Conservation (phyloP, 495 filamentous ascomycete species). For the Xylaria venustula region DNA sequence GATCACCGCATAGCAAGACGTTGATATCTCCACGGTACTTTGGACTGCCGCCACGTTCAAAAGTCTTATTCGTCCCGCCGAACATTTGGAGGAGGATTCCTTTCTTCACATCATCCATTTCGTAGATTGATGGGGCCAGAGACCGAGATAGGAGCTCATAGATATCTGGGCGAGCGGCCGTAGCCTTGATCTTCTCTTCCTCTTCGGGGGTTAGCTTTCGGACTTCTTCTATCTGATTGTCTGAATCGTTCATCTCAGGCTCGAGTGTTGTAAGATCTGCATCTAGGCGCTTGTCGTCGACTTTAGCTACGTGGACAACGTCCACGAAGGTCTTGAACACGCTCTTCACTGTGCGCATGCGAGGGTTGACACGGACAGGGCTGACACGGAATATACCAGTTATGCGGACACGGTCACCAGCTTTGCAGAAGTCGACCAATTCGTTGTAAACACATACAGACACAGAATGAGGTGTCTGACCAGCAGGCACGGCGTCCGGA, state of each 20-base stretch:
- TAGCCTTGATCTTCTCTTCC: slow-evolving; percentile 81
- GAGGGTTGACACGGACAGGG: slow-evolving; percentile 91
- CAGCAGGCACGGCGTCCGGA: slow-evolving; percentile 88
- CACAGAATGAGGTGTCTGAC: slow-evolving; percentile 97
- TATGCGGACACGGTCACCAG: slow-evolving; percentile 92
- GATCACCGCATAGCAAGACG: slow-evolving; percentile 92
- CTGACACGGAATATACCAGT: slow-evolving; percentile 96
- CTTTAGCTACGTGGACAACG: slow-evolving; percentile 92
- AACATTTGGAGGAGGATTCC: slow-evolving; percentile 95
- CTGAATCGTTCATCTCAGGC: slow-evolving; percentile 72
- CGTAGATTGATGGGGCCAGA: slow-evolving; percentile 90
- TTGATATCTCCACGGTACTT: slow-evolving; percentile 98
- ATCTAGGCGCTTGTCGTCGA: slow-evolving; percentile 89
- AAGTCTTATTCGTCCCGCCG: slow-evolving; percentile 97
- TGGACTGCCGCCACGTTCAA: slow-evolving; percentile 93
- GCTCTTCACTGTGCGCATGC: slow-evolving; percentile 86
- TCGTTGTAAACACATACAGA: slow-evolving; percentile 96
- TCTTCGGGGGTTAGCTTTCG: slow-evolving; percentile 88
- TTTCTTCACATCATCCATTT: slow-evolving; percentile 99
- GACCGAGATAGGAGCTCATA: slow-evolving; percentile 93
- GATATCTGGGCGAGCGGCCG: slow-evolving; percentile 78
- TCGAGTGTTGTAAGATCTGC: slow-evolving; percentile 81
- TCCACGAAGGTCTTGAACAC: slow-evolving; percentile 98
- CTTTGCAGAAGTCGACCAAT: slow-evolving; percentile 95
- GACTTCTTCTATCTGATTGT: slow-evolving; percentile 73